phyloP scores from a whole-genome alignment of 495 filamentous ascomycete species.

The Xylaria longipes region DNA sequence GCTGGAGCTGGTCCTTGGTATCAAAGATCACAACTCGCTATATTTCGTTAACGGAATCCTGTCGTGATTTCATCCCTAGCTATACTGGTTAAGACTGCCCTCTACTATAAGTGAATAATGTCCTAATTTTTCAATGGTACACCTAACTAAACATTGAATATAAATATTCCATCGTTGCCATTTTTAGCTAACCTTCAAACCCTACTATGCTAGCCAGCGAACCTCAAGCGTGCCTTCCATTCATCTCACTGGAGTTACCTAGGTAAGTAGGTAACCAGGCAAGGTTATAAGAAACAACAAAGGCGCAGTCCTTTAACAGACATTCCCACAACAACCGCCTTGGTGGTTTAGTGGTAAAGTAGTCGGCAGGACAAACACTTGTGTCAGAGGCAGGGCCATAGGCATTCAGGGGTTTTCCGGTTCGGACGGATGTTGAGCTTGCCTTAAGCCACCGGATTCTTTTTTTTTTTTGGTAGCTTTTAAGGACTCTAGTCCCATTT shows the following conservation, averaged over 20 bases:
- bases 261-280: neutral
- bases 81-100: too few species aligned
- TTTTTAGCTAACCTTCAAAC: neutral
- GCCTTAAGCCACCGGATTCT: neutral
- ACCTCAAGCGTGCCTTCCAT: neutral
- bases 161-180: neutral
- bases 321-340: neutral
- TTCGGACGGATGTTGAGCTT: neutral
- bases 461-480: neutral
- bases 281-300: neutral
- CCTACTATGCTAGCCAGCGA: neutral
- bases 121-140: too few species aligned
- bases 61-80: too few species aligned
- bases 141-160: too few species aligned
- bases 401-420: conserved; percentile 8
- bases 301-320: neutral
- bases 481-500: neutral
- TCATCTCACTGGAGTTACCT: neutral
- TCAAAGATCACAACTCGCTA: too few species aligned
- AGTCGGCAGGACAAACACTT: neutral
- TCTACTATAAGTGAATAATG: too few species aligned
- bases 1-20: neutral
- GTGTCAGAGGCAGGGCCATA: conserved; percentile 5
- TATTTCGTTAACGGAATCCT: too few species aligned
- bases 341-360: neutral